Evolutionary conservation across 106 monocot species (phyloP).

Genomic region (Ottelia alismoides): DNA sequence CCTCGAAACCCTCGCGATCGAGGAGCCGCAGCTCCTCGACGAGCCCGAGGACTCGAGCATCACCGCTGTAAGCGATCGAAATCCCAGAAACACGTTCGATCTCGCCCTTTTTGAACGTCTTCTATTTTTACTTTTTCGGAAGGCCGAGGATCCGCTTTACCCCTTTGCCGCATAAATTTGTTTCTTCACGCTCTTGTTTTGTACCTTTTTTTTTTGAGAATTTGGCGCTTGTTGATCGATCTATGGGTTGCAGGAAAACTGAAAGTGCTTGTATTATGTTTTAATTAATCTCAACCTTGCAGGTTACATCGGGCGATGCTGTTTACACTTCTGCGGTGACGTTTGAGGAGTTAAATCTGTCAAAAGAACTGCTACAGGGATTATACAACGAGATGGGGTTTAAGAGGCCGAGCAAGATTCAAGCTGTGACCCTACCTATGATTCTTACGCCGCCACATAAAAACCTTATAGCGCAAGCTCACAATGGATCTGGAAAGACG

Average conservation of each 20-base stretch:
- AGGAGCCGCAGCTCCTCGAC: slow-evolving; percentile 20
- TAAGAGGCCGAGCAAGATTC: slow-evolving; percentile 85
- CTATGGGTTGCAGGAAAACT: too few species aligned
- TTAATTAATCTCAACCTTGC: too few species aligned
- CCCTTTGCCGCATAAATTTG: neutral
- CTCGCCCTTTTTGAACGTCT: too few species aligned
- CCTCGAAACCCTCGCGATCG: slow-evolving; percentile 25
- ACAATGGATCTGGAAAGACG: slow-evolving; percentile 95
- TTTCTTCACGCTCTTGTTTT: neutral
- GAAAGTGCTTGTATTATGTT: too few species aligned
- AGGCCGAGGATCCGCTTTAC: neutral
- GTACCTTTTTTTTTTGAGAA: neutral
- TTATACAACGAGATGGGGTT: slow-evolving; percentile 86
- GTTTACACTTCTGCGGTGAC: slow-evolving; percentile 62
- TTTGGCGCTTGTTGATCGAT: neutral
- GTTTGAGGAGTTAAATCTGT: slow-evolving; percentile 76
- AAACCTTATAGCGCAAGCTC: slow-evolving; percentile 89
- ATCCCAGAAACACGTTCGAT: too few species aligned
- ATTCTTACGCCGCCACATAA: slow-evolving; percentile 84
- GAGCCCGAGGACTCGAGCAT: slow-evolving; percentile 64
- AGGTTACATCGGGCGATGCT: slow-evolving; percentile 72
- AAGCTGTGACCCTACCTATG: slow-evolving; percentile 88
- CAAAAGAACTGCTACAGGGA: slow-evolving; percentile 66
- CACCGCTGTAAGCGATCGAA: slow-evolving; percentile 32
- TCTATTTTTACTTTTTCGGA: neutral